Evolutionary conservation across 2,329 filamentous ascomycete genomes (phyloP).

Genomic region (Trichoderma pleuroti): DNA sequence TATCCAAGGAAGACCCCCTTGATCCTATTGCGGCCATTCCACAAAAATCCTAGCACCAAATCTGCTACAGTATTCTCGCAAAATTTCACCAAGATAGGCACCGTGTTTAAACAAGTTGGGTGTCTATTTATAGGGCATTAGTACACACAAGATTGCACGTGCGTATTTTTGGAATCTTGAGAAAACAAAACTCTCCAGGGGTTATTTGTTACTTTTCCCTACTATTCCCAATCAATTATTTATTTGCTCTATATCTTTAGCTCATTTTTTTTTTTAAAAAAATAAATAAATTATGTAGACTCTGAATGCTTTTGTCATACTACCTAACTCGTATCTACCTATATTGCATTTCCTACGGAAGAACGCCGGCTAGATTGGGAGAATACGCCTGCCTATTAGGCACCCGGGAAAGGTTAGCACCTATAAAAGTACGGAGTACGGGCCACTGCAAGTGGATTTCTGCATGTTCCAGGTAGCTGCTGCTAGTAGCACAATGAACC

Average conservation of each 20-base stretch:
- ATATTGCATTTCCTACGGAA: not conserved
- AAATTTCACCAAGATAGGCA: not conserved
- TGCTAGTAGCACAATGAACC: not conserved
- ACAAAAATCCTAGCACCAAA: slow-evolving; percentile 5
- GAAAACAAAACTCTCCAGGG: too few relatives aligned
- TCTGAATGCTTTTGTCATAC: not conserved
- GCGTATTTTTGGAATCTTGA: not conserved
- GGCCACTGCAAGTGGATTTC: not conserved
- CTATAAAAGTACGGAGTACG: not conserved
- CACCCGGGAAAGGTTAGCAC: not conserved
- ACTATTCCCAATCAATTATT: too few relatives aligned
- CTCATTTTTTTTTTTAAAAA: too few relatives aligned
- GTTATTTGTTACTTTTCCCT: not conserved
- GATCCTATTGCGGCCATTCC: slow-evolving; percentile 5
- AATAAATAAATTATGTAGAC: not conserved
- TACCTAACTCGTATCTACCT: not conserved
- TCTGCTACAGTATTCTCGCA: not conserved
- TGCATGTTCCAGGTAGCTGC: not conserved
- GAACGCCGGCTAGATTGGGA: not conserved
- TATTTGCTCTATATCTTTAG: not conserved
- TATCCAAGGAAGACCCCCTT: slow-evolving; percentile 14
- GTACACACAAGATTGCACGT: not conserved
- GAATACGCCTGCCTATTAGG: not conserved
- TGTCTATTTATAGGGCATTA: not conserved
- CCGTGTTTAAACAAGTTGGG: not conserved